These are phyloP conservation scores for Colletotrichum salicis DNA, from an alignment of 2,329 filamentous ascomycete species.

Conservation along the genomic window DNA sequence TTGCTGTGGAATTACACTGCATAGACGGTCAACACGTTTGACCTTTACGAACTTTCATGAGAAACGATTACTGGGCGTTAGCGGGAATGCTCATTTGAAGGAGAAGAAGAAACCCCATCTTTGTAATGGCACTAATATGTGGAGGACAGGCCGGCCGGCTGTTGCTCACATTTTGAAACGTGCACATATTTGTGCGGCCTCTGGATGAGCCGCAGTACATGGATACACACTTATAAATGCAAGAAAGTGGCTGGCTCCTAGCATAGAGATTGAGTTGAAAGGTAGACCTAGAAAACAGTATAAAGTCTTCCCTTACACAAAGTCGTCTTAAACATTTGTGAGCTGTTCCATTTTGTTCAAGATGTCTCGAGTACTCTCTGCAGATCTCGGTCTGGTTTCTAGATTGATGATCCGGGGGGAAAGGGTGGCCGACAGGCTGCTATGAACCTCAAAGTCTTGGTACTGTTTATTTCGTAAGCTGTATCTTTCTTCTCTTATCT, in stretches of 20 bases:
- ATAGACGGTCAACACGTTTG: slow-evolving; percentile 19
- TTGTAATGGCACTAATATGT: slow-evolving; percentile 1
- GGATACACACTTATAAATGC: slow-evolving; percentile 8
- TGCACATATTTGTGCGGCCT: slow-evolving; percentile 4
- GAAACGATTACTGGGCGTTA: slow-evolving; percentile 34
- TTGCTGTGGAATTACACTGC: slow-evolving; percentile 19
- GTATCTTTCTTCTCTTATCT: no score
- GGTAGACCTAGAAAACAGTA: slow-evolving; percentile 9
- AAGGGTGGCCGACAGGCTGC: no score
- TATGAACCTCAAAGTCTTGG: no score
- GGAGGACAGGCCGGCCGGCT: not conserved
- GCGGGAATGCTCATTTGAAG: not conserved
- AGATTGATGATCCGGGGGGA: no score
- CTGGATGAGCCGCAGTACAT: not conserved
- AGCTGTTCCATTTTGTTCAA: not conserved
- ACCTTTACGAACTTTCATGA: slow-evolving; percentile 33
- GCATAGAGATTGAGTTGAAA: slow-evolving; percentile 17
- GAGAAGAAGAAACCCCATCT: not conserved
- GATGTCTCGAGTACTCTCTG: no score
- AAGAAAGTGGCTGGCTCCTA: not conserved
- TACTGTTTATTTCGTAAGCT: no score
- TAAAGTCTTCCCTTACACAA: not conserved
- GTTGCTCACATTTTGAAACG: not conserved
- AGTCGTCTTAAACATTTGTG: not conserved
- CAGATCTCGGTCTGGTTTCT: no score